Conservation (phyloP, 768 basidiomycete species). For the Thelephora ganbajun region DNA sequence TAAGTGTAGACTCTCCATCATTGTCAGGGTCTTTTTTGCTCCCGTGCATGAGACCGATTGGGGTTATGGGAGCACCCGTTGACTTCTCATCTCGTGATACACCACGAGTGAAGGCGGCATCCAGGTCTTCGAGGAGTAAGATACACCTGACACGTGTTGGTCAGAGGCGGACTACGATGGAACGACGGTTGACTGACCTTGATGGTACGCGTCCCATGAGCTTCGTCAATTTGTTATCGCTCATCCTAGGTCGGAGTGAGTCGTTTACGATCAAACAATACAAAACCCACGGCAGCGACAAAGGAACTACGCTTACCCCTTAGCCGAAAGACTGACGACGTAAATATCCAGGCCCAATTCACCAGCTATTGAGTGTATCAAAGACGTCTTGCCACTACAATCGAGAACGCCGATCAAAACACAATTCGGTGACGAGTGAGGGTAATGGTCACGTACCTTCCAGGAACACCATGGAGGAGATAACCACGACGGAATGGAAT, state of each 20-base stretch:
- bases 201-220: slow-evolving; percentile 83
- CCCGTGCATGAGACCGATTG: neutral
- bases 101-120: slow-evolving; percentile 82
- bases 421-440: slow-evolving; percentile 1
- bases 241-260: slow-evolving; percentile 43
- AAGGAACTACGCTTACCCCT: slow-evolving; percentile 41
- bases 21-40: slow-evolving; percentile 24
- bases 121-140: slow-evolving; percentile 85
- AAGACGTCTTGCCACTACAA: slow-evolving; percentile 67
- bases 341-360: slow-evolving; percentile 85
- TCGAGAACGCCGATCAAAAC: slow-evolving; percentile 9
- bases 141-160: slow-evolving; percentile 49
- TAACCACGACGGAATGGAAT: slow-evolving; percentile 85
- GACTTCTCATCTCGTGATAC: slow-evolving; percentile 72
- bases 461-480: slow-evolving; percentile 72
- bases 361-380: slow-evolving; percentile 75
- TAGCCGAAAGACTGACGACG: slow-evolving; percentile 77
- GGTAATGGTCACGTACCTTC: slow-evolving; percentile 36
- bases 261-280: slow-evolving; percentile 6
- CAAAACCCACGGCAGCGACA: slow-evolving; percentile 1
- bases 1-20: slow-evolving; percentile 65
- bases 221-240: slow-evolving; percentile 75
- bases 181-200: slow-evolving; percentile 30
- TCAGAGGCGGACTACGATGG: neutral
- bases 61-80: slow-evolving; percentile 53